These are phyloP conservation scores for Tricholoma flavovirens DNA, from an alignment of 768 basidiomycete genomes.

Conservation along the genomic window DNA sequence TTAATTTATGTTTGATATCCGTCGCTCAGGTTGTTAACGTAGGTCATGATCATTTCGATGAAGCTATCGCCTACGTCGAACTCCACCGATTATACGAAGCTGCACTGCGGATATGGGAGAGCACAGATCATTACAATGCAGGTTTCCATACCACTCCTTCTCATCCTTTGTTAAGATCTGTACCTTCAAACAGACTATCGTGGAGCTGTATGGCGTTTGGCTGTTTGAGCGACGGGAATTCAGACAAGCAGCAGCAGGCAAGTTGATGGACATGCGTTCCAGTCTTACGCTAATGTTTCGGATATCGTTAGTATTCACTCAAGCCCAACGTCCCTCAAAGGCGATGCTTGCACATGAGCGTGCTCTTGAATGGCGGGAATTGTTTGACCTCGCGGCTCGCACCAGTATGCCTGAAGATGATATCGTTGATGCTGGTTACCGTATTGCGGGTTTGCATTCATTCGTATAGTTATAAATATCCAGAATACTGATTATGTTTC, in stretches of 20 bases:
- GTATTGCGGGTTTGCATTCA: slow-evolving; percentile 64
- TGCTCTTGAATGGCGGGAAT: slow-evolving; percentile 84
- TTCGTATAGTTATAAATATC: background rate
- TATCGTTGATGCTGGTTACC: slow-evolving; percentile 59
- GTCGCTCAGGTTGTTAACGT: background rate
- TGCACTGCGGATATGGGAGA: slow-evolving; percentile 72
- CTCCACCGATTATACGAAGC: slow-evolving; percentile 67
- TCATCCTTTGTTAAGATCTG: background rate
- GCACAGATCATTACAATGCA: slow-evolving; percentile 59
- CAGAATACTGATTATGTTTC: slow-evolving; percentile 5
- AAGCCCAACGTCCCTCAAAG: slow-evolving; percentile 57
- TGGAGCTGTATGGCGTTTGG: slow-evolving; percentile 80
- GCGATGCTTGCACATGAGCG: slow-evolving; percentile 88
- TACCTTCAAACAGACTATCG: slow-evolving; percentile 43
- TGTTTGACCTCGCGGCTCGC: slow-evolving; percentile 72
- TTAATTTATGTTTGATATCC: background rate
- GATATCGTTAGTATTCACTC: slow-evolving; percentile 55
- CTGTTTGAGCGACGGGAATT: slow-evolving; percentile 83
- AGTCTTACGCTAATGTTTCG: background rate
- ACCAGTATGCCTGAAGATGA: slow-evolving; percentile 49
- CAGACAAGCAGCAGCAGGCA: slow-evolving; percentile 77
- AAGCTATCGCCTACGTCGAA: slow-evolving; percentile 77
- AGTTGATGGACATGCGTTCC: slow-evolving; percentile 9
- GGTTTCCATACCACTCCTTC: slow-evolving; percentile 10
- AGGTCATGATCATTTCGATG: slow-evolving; percentile 72